Percentiles rank a stretch among this genome's conserved stretches.
These are phyloP conservation scores for Apiospora malaysiana DNA, from an alignment of 2,329 filamentous ascomycete species.

Conservation along the genomic window DNA sequence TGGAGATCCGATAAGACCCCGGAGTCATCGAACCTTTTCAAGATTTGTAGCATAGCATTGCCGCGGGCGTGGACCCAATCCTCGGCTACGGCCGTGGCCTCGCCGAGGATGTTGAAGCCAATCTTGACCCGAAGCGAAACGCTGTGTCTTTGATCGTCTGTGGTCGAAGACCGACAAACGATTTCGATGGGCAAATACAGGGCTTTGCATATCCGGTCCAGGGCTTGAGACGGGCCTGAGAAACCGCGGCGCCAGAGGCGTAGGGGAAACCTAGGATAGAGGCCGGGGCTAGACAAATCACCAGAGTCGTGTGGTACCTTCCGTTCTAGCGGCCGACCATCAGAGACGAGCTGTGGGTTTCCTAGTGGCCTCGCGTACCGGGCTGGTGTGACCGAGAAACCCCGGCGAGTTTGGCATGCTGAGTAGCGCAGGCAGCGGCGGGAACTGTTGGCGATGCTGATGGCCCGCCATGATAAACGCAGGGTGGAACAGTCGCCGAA, in stretches of 20 bases:
- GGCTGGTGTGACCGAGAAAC: neutral
- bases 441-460: neutral
- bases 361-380: neutral
- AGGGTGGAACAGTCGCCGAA: neutral
- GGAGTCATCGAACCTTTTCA: no score
- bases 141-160: no score
- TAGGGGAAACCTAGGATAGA: neutral
- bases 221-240: neutral
- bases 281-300: neutral
- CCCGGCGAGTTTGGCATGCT: neutral
- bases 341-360: neutral
- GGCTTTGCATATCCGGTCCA: neutral
- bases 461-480: neutral
- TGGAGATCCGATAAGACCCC: neutral
- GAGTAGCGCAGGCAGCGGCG: neutral
- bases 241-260: neutral
- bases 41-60: no score
- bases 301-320: neutral
- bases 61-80: no score
- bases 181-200: neutral
- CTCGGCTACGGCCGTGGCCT: no score
- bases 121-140: neutral
- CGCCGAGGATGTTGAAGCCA: neutral
- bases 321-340: neutral
- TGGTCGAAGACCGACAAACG: neutral